phyloP scores from a whole-genome alignment of 306 rosid genomes.

The Alnus glutinosa region DNA sequence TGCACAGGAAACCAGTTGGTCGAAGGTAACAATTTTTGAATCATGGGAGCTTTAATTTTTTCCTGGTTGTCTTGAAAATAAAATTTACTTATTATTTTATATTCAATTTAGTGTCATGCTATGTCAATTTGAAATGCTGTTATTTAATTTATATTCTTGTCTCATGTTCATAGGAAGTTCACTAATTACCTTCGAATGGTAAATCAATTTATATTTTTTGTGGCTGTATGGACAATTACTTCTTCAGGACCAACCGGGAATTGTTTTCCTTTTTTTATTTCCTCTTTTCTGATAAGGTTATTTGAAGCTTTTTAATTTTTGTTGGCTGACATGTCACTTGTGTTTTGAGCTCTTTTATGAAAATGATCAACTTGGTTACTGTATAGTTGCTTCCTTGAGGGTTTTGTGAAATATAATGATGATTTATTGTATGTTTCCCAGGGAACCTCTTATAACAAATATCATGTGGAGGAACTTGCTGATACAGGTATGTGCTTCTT shows the following conservation, averaged over 20 bases:
- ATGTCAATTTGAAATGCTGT: background rate
- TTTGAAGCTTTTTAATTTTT: background rate
- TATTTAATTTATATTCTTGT: background rate
- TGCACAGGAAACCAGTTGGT: slow-evolving; percentile 81
- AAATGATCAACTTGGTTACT: background rate
- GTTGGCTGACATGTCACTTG: background rate
- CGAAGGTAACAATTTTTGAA: slow-evolving; percentile 51
- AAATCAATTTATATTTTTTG: background rate
- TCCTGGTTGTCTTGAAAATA: background rate
- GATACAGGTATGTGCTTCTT: slow-evolving; percentile 60
- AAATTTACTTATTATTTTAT: background rate
- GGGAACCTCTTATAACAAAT: slow-evolving; percentile 90
- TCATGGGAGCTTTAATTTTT: slow-evolving; percentile 7
- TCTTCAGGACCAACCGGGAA: background rate
- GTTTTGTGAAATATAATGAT: slow-evolving; percentile 16
- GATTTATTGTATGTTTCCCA: slow-evolving; percentile 36
- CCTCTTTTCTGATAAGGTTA: background rate
- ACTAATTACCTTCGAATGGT: background rate
- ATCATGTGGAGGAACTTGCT: slow-evolving; percentile 95
- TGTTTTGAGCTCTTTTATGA: background rate
- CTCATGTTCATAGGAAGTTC: background rate
- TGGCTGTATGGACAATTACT: background rate
- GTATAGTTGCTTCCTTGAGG: slow-evolving; percentile 12
- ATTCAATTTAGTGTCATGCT: background rate
- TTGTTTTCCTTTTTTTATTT: background rate